Evolutionary conservation across 441 rosid genomes (phyloP), one percentile per base, ranked within the genome.

Genomic region (Codiaeum variegatum): DNA sequence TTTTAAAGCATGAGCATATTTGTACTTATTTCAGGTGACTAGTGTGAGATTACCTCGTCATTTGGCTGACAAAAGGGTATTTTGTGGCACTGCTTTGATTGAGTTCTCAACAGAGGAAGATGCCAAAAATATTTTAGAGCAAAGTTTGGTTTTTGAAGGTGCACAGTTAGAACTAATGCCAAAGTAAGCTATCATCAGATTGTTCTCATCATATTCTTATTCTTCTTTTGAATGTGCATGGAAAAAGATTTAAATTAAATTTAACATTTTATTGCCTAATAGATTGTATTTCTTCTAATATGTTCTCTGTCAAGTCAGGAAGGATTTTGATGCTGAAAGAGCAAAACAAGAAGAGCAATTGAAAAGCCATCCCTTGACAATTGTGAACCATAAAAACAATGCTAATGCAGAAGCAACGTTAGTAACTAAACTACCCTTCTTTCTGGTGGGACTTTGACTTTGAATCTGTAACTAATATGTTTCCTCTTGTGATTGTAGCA

Each of bases 1-100:
- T 38, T 70, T 67, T 69, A 23, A 24, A 76, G 36, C 11, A 24
- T 77, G 55, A 15, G 21, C 46, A 4, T 66, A 10, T 61, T 34
- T 64, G 32, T 8, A 58, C 34, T 69, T 62, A 3, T 80, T 71
- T 44, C 86, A 94, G 98, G 93, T 94, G 47, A 86, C 83, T 72
- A 92, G 97, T 74, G 92, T 92, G 82, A 92, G 97, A 81, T 75
- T 91, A 84, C 97, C 98, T 76, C 90, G 87, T 44, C 97, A 86
- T 83, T 85, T 87, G 29, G 90, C 84, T 52, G 92, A 94, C 82
- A 78, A 83, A 46, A 88, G 86, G 76, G 60, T 80, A 16, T 88
- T 90, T 74, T 82, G 81, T 81, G 98, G 97, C 29, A 84, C 90
- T 75, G 97, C 96, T 67, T 77, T 92, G 87, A 77, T 94, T 58